Conservation (phyloP, 148 eudicot genomes). For the Selenicereus undatus region DNA sequence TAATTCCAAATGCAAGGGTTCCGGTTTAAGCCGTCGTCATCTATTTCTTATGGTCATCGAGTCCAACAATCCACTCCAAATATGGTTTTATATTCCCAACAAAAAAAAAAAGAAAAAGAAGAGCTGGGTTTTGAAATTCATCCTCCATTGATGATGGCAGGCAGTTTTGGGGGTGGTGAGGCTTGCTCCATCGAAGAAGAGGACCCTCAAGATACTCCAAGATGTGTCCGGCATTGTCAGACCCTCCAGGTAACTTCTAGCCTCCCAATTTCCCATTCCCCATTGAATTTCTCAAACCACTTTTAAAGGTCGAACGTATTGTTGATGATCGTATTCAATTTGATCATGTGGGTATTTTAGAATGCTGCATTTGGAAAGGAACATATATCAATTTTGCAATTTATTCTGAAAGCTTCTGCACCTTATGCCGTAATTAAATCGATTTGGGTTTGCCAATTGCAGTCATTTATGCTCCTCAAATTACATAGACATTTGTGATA, state of each 20-base stretch:
- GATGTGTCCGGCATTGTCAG: conserved; percentile 50
- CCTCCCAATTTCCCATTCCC: no score
- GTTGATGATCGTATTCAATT: no score
- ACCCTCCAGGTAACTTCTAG: conserved; percentile 48
- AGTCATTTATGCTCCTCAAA: not conserved
- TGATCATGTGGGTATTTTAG: no score
- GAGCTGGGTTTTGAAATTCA: not conserved
- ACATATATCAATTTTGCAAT: not conserved
- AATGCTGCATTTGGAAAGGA: not conserved
- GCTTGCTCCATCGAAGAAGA: conserved; percentile 57
- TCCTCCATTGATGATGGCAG: conserved; percentile 22
- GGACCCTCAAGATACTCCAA: conserved; percentile 44
- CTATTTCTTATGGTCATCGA: no score
- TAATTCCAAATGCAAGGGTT: no score
- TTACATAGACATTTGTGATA: not conserved
- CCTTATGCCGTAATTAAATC: not conserved
- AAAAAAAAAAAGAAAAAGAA: not conserved
- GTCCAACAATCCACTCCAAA: no score
- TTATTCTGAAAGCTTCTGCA: not conserved
- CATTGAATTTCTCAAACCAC: no score
- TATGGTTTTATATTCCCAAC: no score
- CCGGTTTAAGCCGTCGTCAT: no score
- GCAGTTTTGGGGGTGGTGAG: conserved; percentile 34
- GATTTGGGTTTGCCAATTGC: not conserved
- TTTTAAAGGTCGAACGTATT: no score